Evolutionary conservation across 1,284 basidiomycete genomes (phyloP), one percentile per base, ranked within the genome.

Genomic region (Agaricales sp.): DNA sequence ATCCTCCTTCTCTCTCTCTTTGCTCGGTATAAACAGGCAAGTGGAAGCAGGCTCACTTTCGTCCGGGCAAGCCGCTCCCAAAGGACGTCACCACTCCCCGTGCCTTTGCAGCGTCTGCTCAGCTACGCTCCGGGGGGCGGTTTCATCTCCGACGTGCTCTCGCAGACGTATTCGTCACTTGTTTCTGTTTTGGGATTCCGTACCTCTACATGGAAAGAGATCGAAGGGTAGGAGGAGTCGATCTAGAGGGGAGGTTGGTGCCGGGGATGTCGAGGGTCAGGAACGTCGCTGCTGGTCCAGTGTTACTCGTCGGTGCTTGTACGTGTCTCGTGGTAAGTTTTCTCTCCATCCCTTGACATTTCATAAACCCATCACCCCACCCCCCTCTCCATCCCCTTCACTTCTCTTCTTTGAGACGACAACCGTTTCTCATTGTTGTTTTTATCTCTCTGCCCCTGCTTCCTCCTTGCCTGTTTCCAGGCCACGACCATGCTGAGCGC

Each of bases 31-130:
- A n/a, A n/a, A 50, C 51, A 84, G 83, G 72, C 16, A 75, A 78
- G 57, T 87, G 85, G 83, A 75, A 80, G n/a, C 84, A 87, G 58
- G 67, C 70, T 11, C 70, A 78, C 62, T 82, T 79, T 71, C 73
- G 80, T 3, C 75, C 80, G 1, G 65, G 76, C 55, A 82, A 77
- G 52, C 73, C 78, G 13, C 67, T 82, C 2, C 81, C 80, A 1
- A 66, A 65, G 13, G 79, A 80, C 51, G 65, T 66, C 50, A 52
- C 53, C 21, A 52, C 54, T 37, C 53, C 53, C 49, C 51, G 13
- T 51, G 53, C 3, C 51, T 51, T 16, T 57, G 59, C 45, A 52
- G 60, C 2, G 53, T 58, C 19, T 67, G 60, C 43, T 69, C 68
- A 1, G 67, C 76, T 1, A 63, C 11, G 30, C 30, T 11, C n/a